Conservation (phyloP, 371 early-diverging fungal species). For the Mortierella sp. region DNA sequence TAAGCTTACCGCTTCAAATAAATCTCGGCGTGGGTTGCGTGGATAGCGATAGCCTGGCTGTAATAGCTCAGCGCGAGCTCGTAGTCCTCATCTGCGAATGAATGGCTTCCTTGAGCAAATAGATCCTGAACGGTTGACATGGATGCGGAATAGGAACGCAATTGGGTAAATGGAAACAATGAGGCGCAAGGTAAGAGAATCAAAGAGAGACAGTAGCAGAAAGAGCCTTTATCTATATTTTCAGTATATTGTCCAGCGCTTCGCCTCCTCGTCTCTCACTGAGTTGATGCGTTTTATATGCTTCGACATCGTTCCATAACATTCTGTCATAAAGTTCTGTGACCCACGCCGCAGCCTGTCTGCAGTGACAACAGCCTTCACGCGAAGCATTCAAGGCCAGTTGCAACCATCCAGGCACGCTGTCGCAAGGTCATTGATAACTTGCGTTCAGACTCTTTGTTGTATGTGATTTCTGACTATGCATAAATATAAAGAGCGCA, state of each 20-base stretch:
- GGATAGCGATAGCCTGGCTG: slow-evolving; percentile 59
- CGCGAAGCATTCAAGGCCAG: neutral
- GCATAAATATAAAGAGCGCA: too few species aligned
- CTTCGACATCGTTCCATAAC: slow-evolving; percentile 7
- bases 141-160: neutral
- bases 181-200: too few species aligned
- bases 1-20: slow-evolving; percentile 62
- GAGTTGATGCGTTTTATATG: neutral
- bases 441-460: neutral
- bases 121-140: slow-evolving; percentile 51
- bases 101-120: slow-evolving; percentile 62
- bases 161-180: too few species aligned
- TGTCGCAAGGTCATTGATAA: neutral
- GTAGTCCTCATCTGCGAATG: slow-evolving; percentile 69
- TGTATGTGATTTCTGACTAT: neutral
- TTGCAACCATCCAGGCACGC: neutral
- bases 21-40: slow-evolving; percentile 63
- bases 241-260: too few species aligned
- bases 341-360: too few species aligned
- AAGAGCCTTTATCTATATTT: too few species aligned
- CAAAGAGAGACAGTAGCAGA: too few species aligned
- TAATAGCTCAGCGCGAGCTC: slow-evolving; percentile 61
- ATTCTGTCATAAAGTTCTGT: neutral
- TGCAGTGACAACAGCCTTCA: neutral
- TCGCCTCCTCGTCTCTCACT: slow-evolving; percentile 5